Evolutionary conservation across 2,329 filamentous ascomycete genomes (phyloP).

Genomic region (Tolypocladium inflatum): DNA sequence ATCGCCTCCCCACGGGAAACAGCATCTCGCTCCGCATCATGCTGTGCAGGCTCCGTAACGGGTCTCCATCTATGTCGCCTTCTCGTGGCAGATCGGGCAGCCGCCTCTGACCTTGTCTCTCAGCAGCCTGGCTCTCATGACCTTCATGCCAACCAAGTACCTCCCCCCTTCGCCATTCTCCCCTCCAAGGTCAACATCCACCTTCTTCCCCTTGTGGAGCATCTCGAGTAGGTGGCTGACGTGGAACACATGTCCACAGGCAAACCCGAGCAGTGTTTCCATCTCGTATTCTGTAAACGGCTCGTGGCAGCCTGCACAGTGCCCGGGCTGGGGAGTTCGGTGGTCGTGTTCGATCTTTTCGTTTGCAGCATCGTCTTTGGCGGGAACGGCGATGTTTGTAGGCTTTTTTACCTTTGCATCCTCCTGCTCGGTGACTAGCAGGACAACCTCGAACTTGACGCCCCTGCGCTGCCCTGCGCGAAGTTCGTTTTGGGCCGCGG

Average conservation of each 20-base stretch:
- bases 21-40: neutral
- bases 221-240: constrained; percentile 57
- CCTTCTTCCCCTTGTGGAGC: constrained; percentile 33
- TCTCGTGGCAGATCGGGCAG: constrained; percentile 47
- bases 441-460: constrained; percentile 75
- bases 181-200: constrained; percentile 37
- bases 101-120: constrained; percentile 59
- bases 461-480: constrained; percentile 72
- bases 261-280: constrained; percentile 70
- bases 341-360: constrained; percentile 17
- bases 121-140: constrained; percentile 73
- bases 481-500: constrained; percentile 69
- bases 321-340: constrained; percentile 34
- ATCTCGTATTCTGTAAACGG: constrained; percentile 51
- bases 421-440: constrained; percentile 32
- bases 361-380: constrained; percentile 9
- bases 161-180: constrained; percentile 33
- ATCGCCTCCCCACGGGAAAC: constrained; percentile 3
- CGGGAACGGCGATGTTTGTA: constrained; percentile 12
- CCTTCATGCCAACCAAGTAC: constrained; percentile 73
- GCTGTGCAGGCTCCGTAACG: neutral
- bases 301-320: constrained; percentile 49
- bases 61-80: constrained; percentile 3
- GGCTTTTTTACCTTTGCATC: constrained; percentile 33
- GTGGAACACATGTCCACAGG: constrained; percentile 76